Evolutionary conservation across 2,329 filamentous ascomycete species (phyloP), one percentile per base, ranked within the genome.

Genomic region (Aureobasidium musti): DNA sequence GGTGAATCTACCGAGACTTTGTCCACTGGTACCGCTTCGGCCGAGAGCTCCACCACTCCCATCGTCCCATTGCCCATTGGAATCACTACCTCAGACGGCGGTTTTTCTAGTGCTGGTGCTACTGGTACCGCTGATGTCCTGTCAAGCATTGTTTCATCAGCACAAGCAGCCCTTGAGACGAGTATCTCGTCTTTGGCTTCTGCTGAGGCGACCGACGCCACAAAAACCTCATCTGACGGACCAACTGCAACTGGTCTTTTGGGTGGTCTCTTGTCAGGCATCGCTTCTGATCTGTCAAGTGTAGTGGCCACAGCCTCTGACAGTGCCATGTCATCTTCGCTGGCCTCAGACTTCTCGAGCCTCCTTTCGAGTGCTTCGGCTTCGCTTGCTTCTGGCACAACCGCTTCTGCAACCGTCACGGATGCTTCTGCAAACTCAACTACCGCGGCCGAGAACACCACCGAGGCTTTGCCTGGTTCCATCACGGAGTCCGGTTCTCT

Each of bases 341-440:
- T 75, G 45, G 71, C 73, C 5, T 73, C 73, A 1, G 70, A 71
- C 33, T 70, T 72, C 61, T 75, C 73, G 5, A 73, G 72, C 65
- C 70, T 75, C 17, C 61, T 74, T 23, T 74, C 74, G 2, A 73
- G 71, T 56, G 73, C 72, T 26, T 70, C 72, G 14, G 71, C 73
- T 11, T 73, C 74, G 13, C 47, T 74, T 45, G 66, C 66, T 19
- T 69, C 71, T n/a, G 70, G 68, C 19, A 66, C 60, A 43, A 67
- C 71, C n/a, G 30, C 50, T 65, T 69, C 11, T 28, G 59, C 39
- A 23, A 52, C 61, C 8, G 11, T 41, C 14, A 66, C 63, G 7
- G 63, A 54, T 49, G 54, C 54, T 10, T 47, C 54, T 39, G 63
- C 63, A 39, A 54, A 63, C 21, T 37, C 67, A 17, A 57, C 50